Evolutionary conservation across 2,329 filamentous ascomycete species (phyloP), one percentile per base, ranked within the genome.

Genomic region (Pseudogymnoascus sp.): DNA sequence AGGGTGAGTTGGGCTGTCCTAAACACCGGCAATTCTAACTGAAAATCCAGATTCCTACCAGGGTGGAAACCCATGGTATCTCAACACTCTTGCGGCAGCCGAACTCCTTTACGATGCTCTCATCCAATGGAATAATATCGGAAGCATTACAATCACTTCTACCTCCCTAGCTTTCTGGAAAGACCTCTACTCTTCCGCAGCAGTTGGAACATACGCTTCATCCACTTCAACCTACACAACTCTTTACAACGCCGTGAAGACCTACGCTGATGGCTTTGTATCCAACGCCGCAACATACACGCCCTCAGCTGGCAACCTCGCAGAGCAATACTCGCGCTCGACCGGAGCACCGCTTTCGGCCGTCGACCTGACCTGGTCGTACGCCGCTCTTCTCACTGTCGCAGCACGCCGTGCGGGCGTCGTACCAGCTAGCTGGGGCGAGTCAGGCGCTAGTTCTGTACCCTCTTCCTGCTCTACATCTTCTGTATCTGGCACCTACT

Each of bases 11-110:
- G 30, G 30, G 30, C 30, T 33, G 30, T 33, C 30, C 30, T 33
- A 33, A 33, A 33, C 30, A 9, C 30, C 11, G 30, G 30, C 30
- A 33, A 33, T 33, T 11, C 30, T 33, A 33, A 33, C 30, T 7
- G 30, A 33, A 33, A 33, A 33, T 33, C 30, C 30, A 33, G 30
- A 33, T 33, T 33, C 79, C 3, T 94, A 92, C 75, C 88, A 87
- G 73, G 84, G 84, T 64, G 90, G 89, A 1, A 92, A 94, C 72
- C 90, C 90, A 1, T 93, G 90, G 90, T 90, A 91, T 69, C 80
- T 93, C 14, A 82, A 82, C 69, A 93, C 88, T 1, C 79, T 91
- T 33, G 89, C 88, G 1, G 89, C 89, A 0, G 90, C 90, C 2
- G 90, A 94, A 74, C 87, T 90, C 71, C 81, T 95, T 2, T 93